A percentile compares a stretch with the other conserved stretches of the same genome.
Evolutionary conservation across 2,329 filamentous ascomycete genomes (phyloP).

Genomic region (Neofusicoccum umdonicola): DNA sequence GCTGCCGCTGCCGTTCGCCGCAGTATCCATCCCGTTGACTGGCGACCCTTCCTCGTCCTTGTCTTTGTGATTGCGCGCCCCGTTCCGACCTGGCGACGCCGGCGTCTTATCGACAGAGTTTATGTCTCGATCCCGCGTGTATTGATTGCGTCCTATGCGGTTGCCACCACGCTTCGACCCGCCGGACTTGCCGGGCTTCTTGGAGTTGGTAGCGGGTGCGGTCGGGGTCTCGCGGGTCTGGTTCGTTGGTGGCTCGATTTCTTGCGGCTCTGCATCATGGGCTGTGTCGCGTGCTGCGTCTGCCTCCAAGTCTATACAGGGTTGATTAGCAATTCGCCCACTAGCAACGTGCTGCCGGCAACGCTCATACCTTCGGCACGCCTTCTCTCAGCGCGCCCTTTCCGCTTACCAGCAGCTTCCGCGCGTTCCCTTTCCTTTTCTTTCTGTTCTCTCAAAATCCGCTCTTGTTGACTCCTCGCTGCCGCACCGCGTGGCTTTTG

Average conservation of each 20-base stretch:
- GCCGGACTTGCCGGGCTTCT: constrained; percentile 7
- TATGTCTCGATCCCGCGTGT: constrained; percentile 30
- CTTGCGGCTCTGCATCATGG: constrained; percentile 30
- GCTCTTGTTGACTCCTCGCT: constrained; percentile 54
- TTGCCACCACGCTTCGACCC: constrained; percentile 13
- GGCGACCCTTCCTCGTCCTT: constrained; percentile 14
- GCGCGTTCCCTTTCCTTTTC: constrained; percentile 71
- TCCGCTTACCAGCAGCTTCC: constrained; percentile 76
- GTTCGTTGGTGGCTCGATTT: background rate
- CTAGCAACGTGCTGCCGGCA: background rate
- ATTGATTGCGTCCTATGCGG: constrained; percentile 38
- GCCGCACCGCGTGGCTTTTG: constrained; percentile 48
- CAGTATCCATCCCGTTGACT: constrained; percentile 28
- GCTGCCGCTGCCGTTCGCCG: constrained; percentile 37
- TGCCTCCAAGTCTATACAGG: constrained; percentile 27
- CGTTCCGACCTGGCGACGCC: constrained; percentile 4
- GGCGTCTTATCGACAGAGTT: constrained; percentile 8
- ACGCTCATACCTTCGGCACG: constrained; percentile 67
- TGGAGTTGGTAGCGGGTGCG: background rate
- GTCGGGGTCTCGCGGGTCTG: constrained; percentile 14
- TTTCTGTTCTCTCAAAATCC: constrained; percentile 57
- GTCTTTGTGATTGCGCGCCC: background rate
- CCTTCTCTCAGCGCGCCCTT: constrained; percentile 76
- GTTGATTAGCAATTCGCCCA: constrained; percentile 22
- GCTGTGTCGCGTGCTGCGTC: constrained; percentile 30